Percentiles rank a stretch among this genome's conserved stretches.
These are phyloP conservation scores for Paracorniculantispora psalliotae DNA, from an alignment of 2,329 filamentous ascomycete species.

Conservation along the genomic window DNA sequence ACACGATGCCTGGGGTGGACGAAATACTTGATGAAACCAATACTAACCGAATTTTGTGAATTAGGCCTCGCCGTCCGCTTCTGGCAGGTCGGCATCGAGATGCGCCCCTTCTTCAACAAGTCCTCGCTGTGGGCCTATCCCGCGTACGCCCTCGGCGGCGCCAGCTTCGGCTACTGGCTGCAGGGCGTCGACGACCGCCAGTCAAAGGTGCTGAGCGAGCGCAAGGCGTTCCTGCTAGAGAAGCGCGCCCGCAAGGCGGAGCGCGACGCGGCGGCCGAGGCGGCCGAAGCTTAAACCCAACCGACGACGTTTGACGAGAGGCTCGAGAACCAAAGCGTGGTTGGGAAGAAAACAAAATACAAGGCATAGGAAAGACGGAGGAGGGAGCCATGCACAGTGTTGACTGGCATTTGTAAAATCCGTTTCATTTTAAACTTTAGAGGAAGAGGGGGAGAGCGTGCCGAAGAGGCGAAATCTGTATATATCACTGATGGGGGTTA, in stretches of 20 bases:
- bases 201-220: constrained; percentile 67
- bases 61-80: constrained; percentile 86
- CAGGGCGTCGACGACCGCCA: constrained; percentile 84
- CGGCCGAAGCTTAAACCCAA: no score
- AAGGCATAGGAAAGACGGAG: not conserved
- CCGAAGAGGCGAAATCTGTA: constrained; percentile 6
- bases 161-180: constrained; percentile 95
- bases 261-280: constrained; percentile 31
- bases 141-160: constrained; percentile 77
- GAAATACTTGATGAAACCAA: not conserved
- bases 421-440: not conserved
- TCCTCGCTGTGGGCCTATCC: constrained; percentile 88
- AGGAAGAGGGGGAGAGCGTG: not conserved
- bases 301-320: constrained; percentile 1
- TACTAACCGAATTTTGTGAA: not conserved
- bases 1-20: no score
- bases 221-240: constrained; percentile 76
- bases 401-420: constrained; percentile 7
- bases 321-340: not conserved
- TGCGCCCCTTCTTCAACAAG: constrained; percentile 87
- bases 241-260: constrained; percentile 69
- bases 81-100: constrained; percentile 98
- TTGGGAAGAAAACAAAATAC: not conserved
- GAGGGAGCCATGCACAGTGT: not conserved
- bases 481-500: constrained; percentile 3